phyloP scores from a whole-genome alignment of 192 early-diverging fungal species.

The Coemansia sp. region DNA sequence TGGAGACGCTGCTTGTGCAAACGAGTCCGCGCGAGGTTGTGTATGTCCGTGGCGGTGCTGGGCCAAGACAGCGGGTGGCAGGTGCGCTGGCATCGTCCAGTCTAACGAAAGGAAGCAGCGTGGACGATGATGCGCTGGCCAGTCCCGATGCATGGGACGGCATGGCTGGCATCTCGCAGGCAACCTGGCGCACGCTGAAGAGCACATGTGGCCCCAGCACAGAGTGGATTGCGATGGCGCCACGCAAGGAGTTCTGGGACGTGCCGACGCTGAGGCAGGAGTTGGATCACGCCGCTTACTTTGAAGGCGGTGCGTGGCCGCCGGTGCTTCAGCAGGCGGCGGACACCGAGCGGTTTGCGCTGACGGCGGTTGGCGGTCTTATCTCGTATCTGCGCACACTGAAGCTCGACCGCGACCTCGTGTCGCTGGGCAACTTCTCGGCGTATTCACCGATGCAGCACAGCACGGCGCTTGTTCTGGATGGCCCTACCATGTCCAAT shows the following conservation, averaged over 20 bases:
- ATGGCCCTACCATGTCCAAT: constrained; percentile 91
- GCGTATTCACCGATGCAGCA: constrained; percentile 83
- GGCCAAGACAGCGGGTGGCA: constrained; percentile 27
- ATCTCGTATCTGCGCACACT: constrained; percentile 87
- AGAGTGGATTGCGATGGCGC: constrained; percentile 50
- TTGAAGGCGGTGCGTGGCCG: constrained; percentile 53
- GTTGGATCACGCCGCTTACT: constrained; percentile 36
- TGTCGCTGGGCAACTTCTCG: constrained; percentile 83
- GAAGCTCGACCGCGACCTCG: constrained; percentile 81
- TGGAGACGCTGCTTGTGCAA: constrained; percentile 95
- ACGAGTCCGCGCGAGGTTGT: constrained; percentile 91
- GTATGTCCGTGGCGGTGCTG: constrained; percentile 50
- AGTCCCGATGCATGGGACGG: constrained; percentile 53
- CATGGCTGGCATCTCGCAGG: constrained; percentile 52
- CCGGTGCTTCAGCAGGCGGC: constrained; percentile 43
- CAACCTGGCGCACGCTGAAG: constrained; percentile 56
- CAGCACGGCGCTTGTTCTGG: constrained; percentile 75
- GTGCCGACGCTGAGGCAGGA: constrained; percentile 35
- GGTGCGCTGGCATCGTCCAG: constrained; percentile 1
- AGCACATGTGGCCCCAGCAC: constrained; percentile 41
- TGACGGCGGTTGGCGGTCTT: constrained; percentile 72
- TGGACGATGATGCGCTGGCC: constrained; percentile 8
- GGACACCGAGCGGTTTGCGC: constrained; percentile 37
- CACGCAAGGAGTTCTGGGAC: constrained; percentile 58
- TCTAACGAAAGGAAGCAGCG: constrained; percentile 15